Conservation (phyloP, 176 grass and related monocot species). For the Oryza brachyantha region DNA sequence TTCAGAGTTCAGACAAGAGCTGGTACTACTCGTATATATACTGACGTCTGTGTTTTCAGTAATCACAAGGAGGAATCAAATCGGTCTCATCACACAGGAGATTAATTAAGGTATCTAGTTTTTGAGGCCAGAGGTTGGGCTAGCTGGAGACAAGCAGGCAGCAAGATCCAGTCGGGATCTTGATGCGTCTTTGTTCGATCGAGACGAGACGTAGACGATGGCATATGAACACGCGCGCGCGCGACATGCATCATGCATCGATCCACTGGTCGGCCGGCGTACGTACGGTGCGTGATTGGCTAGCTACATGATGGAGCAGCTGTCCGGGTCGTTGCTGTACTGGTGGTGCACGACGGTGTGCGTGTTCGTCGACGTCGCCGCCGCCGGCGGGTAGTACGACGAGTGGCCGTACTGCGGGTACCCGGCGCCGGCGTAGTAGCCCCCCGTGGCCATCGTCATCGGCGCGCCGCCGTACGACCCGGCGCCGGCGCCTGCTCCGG, state of each 20-base stretch:
- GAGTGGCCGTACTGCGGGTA: conserved; percentile 38
- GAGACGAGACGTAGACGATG: not conserved
- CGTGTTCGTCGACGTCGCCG: not conserved
- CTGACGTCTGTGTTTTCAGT: not conserved
- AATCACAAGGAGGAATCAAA: not conserved
- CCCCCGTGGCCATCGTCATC: not conserved
- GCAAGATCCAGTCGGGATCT: not conserved
- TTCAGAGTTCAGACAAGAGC: not conserved
- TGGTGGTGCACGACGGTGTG: conserved; percentile 52
- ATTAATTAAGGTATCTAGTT: not conserved
- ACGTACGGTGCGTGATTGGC: no score
- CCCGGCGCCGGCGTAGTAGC: conserved; percentile 11
- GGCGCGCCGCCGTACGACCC: not conserved
- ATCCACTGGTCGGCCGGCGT: no score
- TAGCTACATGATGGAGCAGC: conserved; percentile 50
- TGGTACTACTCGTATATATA: no score
- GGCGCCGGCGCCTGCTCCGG: no score
- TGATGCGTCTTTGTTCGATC: not conserved
- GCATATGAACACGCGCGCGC: not conserved
- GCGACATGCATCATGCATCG: no score
- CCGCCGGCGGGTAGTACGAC: not conserved
- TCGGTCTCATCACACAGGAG: not conserved
- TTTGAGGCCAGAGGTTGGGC: not conserved
- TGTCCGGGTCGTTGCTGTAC: conserved; percentile 35
- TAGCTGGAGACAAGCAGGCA: not conserved